Evolutionary conservation across 495 filamentous ascomycete genomes (phyloP), one percentile per base, ranked within the genome.

Genomic region (Xylaria bambusicola): DNA sequence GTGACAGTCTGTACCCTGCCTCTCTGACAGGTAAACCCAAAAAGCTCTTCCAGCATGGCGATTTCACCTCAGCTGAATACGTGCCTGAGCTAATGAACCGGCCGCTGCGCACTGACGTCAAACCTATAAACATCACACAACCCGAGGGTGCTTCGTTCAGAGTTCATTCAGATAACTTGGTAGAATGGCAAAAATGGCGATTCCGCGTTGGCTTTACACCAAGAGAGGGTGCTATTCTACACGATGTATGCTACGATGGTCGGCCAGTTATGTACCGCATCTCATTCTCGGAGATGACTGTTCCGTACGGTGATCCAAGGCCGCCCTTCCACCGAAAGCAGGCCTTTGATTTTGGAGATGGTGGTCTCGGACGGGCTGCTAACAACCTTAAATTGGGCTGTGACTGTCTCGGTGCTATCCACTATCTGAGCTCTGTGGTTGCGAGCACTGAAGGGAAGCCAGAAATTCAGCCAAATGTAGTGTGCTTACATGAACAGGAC

Each of bases 271-370:
- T 92, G 61, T 89, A 88, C 73, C 80, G 89, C 2, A 69, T 92
- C 2, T 82, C 82, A 10, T 72, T 92, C 15, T 84, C 81, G 31
- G 89, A 93, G 67, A 92, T 93, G 89, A 84, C 84, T 47, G 87
- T 92, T 17, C 89, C 89, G 3, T 92, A 93, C 62, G 88, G 82
- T 0, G 87, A 89, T 64, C 87, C 89, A 2, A 77, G 88, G 1
- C 77, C 82, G 8, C 89, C 89, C 0, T 90, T 85, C 68, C 88
- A 91, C 62, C 85, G 85, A 59, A 93, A 92, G 70, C 83, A 87
- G 15, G 89, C 89, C 0, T 93, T 93, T 63, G 89, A 93, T 62
- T 79, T 92, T 13, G 89, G 89, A 3, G 88, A 93, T 62, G 88
- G 80, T 42, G 89, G 89, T 0, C 83, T 88, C 3, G 89, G 89